Conservation (phyloP, 306 rosid species). For the Leucaena leucocephala region DNA sequence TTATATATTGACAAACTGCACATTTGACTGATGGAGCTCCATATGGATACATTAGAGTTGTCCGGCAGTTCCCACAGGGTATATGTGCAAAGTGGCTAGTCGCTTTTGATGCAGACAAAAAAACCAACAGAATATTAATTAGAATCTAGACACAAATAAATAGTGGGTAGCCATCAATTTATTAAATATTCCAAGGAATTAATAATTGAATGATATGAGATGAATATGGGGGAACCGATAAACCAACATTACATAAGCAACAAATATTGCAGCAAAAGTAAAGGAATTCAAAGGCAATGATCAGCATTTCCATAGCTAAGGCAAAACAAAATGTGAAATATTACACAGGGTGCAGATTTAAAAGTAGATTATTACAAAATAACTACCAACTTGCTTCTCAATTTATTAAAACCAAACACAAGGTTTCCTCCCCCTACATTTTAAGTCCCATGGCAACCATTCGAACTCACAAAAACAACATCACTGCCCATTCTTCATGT, state of each 20-base stretch:
- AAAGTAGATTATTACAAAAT: not conserved
- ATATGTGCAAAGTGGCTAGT: slow-evolving; percentile 78
- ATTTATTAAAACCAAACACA: not conserved
- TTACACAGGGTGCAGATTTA: not conserved
- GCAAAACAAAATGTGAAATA: not conserved
- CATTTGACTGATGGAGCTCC: slow-evolving; percentile 99
- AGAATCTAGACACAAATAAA: not conserved
- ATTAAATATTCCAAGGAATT: no score
- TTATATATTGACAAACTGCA: slow-evolving; percentile 87
- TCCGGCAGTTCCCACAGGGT: slow-evolving; percentile 90
- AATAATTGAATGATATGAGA: slow-evolving; percentile 15
- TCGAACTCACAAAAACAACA: not conserved
- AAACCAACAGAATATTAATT: slow-evolving; percentile 31
- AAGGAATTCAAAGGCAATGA: not conserved
- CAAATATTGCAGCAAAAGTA: slow-evolving; percentile 12
- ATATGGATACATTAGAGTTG: slow-evolving; percentile 83
- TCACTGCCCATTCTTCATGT: not conserved
- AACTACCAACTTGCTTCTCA: not conserved
- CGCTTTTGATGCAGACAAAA: slow-evolving; percentile 49
- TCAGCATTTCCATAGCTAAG: not conserved
- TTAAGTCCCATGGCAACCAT: not conserved
- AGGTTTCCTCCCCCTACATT: not conserved
- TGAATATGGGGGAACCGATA: not conserved
- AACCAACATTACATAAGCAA: not conserved
- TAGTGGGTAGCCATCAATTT: not conserved